Evolutionary conservation across 2,329 filamentous ascomycete genomes (phyloP), one percentile per base, ranked within the genome.

Genomic region (Exophiala viscosa): DNA sequence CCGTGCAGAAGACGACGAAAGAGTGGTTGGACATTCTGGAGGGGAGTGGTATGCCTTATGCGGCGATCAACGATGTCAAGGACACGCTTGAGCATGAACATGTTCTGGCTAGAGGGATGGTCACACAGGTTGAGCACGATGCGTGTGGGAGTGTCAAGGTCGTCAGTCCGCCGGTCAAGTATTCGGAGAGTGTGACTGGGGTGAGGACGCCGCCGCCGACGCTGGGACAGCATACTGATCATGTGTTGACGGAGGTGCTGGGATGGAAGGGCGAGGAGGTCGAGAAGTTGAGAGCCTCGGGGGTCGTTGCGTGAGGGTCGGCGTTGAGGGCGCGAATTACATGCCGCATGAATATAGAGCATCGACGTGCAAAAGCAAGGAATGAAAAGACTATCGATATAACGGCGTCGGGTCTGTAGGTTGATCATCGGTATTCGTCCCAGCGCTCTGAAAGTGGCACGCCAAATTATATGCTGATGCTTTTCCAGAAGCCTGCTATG

Each of bases 151-250:
- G 85, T 0, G 86, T 99, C 58, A 91, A 90, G 71, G 75, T 99
- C 66, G 86, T 99, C 48, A 96, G 95, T 65, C 95, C 90, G 0
- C 93, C 93, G 0, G 85, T 99, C 54, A 99, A 99, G 69, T 95
- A 90, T 69, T 96, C 90, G 4, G 84, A 91, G 61, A 87, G 86
- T 20, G 84, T 80, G 61, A 90, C 91, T 0, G 81, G 83, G 3
- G 83, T 95, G 35, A 79, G 92, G 32, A 86, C 77, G 3, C 81
- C 88, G 20, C 93, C 93, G 14, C 93, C 93, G 1, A 87, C 86
- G 6, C 73, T 99, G 32, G 93, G 91, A 0, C 83, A 96, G 71
- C 90, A 96, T 69, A 96, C 90, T 0, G 77, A 89, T 60, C 87
- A 93, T 68, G 78, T 96, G 4, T 69, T 96, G 52, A 67, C 69